Base-by-base conservation (phyloP, 805 yeast species). In the Kodamaea nitidulidarum region DNA sequence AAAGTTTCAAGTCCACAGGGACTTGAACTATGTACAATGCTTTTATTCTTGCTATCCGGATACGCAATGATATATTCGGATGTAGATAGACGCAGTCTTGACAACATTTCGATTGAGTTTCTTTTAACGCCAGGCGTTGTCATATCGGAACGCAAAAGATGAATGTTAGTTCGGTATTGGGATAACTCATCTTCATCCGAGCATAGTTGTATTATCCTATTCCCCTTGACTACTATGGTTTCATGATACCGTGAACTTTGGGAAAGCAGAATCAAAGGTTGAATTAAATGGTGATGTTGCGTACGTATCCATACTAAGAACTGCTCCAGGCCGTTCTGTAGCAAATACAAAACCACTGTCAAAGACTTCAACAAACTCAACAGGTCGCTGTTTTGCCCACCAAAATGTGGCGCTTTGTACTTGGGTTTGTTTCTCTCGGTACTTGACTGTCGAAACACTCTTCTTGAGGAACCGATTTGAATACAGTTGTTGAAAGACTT, bases 241-340 rank as follows among this genome's bases (percentile, higher is more conserved):
- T 53, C 51, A 2, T 61, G 42, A 36, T 44, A 53, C 39, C 46
- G 47, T 17, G 33, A 18, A 14, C 46, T 46, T 22, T 40, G 29
- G 8, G 42, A 39, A 5, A 50, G 34, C 18, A 37, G 21, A 28
- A 39, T 40, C 15, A 58, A 38, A 5, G 63, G 63, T 26, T 33
- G 37, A 4, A 58, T 43, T 17, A 47, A 33, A 2, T 10, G 32
- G 7, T 20, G 28, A 35, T 43, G 51, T 20, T 45, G 40, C 4
- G 17, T 8, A 15, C 40, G 33, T n/a, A 69, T 47, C 79, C 82
- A 78, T 4, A 56, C 45, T 9, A 71, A 60, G 52, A 77, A 78
- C 12, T 65, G 73, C 18, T 51, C 54, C 0, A 82, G 74, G 0
- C 84, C 84, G 27, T 76, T 72, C 41, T 77, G 71, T 14, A 78